Percentiles rank a stretch among this genome's conserved stretches.
These are phyloP conservation scores for Clonostachys byssicola DNA, from an alignment of 2,329 filamentous ascomycete genomes.

Conservation along the genomic window DNA sequence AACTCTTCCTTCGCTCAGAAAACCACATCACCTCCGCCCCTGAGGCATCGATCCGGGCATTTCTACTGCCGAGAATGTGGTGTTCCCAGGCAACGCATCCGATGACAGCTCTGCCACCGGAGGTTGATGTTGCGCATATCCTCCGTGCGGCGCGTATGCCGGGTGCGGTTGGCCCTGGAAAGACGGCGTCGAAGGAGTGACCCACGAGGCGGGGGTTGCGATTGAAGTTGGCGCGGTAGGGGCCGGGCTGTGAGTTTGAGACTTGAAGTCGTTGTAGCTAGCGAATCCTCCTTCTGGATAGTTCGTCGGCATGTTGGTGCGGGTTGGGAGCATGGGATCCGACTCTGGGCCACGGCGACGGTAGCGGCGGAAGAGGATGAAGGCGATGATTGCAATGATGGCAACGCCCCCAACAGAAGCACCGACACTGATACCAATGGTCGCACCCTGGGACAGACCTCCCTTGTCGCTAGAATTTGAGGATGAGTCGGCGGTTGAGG, in stretches of 20 bases:
- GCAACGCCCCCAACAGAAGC: conserved; percentile 15
- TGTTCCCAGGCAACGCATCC: not conserved
- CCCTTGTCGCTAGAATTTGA: not conserved
- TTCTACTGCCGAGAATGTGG: conserved; percentile 16
- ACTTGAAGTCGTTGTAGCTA: not conserved
- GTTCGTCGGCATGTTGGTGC: conserved; percentile 8
- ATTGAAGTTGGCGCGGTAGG: not conserved
- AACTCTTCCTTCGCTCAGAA: not conserved
- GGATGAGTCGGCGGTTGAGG: not conserved
- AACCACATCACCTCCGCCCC: not conserved
- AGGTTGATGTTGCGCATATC: not conserved
- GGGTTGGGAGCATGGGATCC: conserved; percentile 19
- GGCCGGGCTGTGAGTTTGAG: not conserved
- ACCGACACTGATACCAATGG: conserved; percentile 25
- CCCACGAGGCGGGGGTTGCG: not conserved
- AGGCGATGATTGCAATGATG: conserved; percentile 11
- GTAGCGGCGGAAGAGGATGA: conserved; percentile 19
- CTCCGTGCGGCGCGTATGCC: not conserved
- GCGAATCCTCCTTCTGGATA: conserved; percentile 1
- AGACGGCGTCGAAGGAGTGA: not conserved
- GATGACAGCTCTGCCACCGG: conserved; percentile 7
- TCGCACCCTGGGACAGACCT: conserved; percentile 18
- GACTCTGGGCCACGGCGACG: conserved; percentile 16
- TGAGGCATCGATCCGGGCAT: conserved; percentile 1
- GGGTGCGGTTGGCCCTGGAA: not conserved